These are phyloP conservation scores for Rugonectria rugulosa DNA, from an alignment of 2,329 filamentous ascomycete species.

Conservation along the genomic window DNA sequence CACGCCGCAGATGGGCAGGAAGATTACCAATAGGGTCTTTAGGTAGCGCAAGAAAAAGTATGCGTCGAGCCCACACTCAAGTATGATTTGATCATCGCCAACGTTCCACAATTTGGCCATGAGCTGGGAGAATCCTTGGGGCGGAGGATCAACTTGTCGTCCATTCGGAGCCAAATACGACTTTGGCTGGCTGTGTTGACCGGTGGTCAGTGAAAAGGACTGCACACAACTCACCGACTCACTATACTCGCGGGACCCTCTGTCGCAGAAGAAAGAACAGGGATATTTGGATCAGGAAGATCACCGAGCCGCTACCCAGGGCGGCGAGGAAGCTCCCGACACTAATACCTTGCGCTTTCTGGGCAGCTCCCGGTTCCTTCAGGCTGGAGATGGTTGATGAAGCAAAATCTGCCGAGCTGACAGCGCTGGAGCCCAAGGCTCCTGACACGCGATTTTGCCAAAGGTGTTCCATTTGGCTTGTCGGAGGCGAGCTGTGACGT, in stretches of 20 bases:
- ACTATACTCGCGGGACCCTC: constrained; percentile 85
- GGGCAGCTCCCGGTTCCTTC: constrained; percentile 35
- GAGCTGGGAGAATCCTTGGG: constrained; percentile 60
- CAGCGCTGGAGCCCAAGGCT: background rate
- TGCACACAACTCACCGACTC: no score
- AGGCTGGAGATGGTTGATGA: background rate
- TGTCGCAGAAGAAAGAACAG: constrained; percentile 81
- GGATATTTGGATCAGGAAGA: constrained; percentile 70
- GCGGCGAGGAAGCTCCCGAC: constrained; percentile 67
- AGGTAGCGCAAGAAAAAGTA: constrained; percentile 96
- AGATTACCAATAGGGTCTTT: constrained; percentile 82
- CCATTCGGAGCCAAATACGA: constrained; percentile 87
- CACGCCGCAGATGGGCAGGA: constrained; percentile 79
- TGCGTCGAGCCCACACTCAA: constrained; percentile 93
- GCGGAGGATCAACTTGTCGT: constrained; percentile 79
- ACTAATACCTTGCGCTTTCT: constrained; percentile 54
- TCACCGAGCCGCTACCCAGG: constrained; percentile 64
- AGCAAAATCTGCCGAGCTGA: background rate
- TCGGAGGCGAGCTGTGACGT: no score
- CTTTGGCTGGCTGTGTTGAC: constrained; percentile 70
- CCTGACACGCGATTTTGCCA: background rate
- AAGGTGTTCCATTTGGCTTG: background rate
- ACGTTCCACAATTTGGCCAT: constrained; percentile 70
- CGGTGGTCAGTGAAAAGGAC: no score
- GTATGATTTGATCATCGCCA: constrained; percentile 82